Evolutionary conservation across 2,329 filamentous ascomycete genomes (phyloP), one percentile per base, ranked within the genome.

Genomic region (Aspergillus quadricinctus): DNA sequence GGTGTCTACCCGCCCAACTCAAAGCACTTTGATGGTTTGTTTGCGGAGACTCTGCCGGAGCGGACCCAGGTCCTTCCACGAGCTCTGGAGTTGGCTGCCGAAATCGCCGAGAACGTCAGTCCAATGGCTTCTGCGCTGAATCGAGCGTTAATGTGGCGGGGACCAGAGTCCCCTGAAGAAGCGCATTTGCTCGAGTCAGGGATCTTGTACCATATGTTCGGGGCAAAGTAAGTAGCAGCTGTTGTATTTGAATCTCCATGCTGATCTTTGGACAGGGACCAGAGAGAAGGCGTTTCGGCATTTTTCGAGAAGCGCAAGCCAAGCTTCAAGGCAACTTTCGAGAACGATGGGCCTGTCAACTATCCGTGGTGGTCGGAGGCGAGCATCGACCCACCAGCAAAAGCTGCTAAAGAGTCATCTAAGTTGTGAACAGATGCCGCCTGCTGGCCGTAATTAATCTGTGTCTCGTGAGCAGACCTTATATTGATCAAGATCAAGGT

Each of bases 341-440:
- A 84, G 23, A 77, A 81, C 31, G 81, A 88, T 67, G 78, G 80
- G 8, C 85, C 87, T 1, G 70, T 72, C 0, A 78, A 77, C 14
- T 88, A 85, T 72, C 88, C 87, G 0, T 90, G 87, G 88, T 90
- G 87, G 86, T 73, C 80, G 49, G 80, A 82, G 11, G 71, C 84
- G 50, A 76, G 83, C 66, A 77, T 77, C 28, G 66, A 66, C 3
- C 58, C 60, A 4, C 61, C 57, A 54, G 57, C 62, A 3, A 68
- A 59, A 43, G 60, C 57, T 19, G 51, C 51, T 7, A 66, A 65
- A 14, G 50, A 55, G 27, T 23, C 43, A 6, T 65, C 66, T 9
- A 71, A 69, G 53, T 45, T 69, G 58, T 70, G 11, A 25, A 23
- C 43, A 27, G 43, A 14, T 27, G 10, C 9, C 10, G 3, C n/a